Conservation (phyloP, 371 early-diverging fungal species). For the Gilbertella persicaria region DNA sequence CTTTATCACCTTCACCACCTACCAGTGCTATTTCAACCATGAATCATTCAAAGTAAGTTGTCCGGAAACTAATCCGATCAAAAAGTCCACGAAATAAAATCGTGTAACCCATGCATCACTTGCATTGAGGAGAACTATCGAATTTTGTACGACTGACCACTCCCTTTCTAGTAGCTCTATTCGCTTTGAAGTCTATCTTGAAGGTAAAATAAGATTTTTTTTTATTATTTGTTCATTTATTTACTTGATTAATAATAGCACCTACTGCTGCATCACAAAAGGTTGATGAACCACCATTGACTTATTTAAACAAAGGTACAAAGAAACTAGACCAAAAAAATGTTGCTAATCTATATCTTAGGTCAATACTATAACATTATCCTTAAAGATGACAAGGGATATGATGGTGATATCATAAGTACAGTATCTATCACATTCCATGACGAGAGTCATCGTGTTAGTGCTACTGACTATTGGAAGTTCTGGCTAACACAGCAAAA, state of each 20-base stretch:
- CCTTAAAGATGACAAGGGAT: slow-evolving; percentile 43
- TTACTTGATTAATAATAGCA: slow-evolving; percentile 5
- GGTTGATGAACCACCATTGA: slow-evolving; percentile 24
- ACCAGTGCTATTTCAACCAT: slow-evolving; percentile 3
- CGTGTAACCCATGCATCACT: slow-evolving; percentile 21
- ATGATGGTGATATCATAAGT: slow-evolving; percentile 55
- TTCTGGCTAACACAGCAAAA: slow-evolving; percentile 79
- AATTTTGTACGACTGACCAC: slow-evolving; percentile 7
- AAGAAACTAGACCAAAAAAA: background rate
- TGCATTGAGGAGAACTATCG: slow-evolving; percentile 8
- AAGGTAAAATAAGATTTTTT: slow-evolving; percentile 14
- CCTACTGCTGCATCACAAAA: slow-evolving; percentile 34
- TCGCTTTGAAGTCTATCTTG: slow-evolving; percentile 17
- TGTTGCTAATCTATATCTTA: slow-evolving; percentile 13
- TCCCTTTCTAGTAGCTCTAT: slow-evolving; percentile 11
- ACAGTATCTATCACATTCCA: slow-evolving; percentile 71
- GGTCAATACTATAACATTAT: slow-evolving; percentile 57
- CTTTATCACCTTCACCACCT: slow-evolving; percentile 7
- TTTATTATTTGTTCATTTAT: background rate
- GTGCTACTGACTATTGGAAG: slow-evolving; percentile 73
- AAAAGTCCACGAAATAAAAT: background rate
- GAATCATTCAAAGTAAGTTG: background rate
- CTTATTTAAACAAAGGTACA: slow-evolving; percentile 34
- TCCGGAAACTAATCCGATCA: slow-evolving; percentile 21
- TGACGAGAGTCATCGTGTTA: slow-evolving; percentile 67